phyloP scores from a whole-genome alignment of 1,139 yeast genomes.

The Yamadazyma atmosphaerica region DNA sequence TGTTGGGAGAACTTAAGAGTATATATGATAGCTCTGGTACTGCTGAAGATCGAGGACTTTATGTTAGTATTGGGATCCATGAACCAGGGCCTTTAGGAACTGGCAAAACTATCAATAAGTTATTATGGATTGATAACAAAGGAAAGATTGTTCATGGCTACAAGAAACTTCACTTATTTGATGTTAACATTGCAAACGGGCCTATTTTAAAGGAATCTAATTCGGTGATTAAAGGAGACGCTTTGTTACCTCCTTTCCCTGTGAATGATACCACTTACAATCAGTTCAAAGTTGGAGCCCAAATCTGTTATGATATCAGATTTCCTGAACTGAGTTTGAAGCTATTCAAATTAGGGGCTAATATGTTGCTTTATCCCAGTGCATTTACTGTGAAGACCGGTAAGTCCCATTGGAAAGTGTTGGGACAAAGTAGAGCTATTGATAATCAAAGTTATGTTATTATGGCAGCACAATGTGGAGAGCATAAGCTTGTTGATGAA shows the following conservation, averaged over 20 bases:
- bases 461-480: constrained; percentile 90
- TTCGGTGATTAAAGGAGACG: constrained; percentile 78
- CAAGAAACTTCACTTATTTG: constrained; percentile 87
- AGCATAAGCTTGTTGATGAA: constrained; percentile 52
- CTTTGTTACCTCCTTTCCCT: constrained; percentile 53
- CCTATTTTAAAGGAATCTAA: constrained; percentile 73
- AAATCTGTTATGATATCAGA: constrained; percentile 84
- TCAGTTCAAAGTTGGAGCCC: constrained; percentile 64
- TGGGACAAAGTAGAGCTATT: constrained; percentile 82
- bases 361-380: constrained; percentile 78
- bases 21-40: constrained; percentile 10
- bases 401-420: constrained; percentile 80
- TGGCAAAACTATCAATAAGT: constrained; percentile 61
- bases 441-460: constrained; percentile 86
- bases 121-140: constrained; percentile 59
- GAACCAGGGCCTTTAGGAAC: constrained; percentile 55
- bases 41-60: constrained; percentile 21
- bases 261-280: constrained; percentile 12
- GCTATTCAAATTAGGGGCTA: constrained; percentile 71
- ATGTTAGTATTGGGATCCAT: constrained; percentile 70
- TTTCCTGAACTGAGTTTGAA: constrained; percentile 80
- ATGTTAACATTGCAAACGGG: constrained; percentile 77
- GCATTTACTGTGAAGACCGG: constrained; percentile 95
- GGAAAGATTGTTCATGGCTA: constrained; percentile 71
- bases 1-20: constrained; percentile 46